Evolutionary conservation across 768 basidiomycete species (phyloP).

Genomic region (Cystofilobasidium capitatum): DNA sequence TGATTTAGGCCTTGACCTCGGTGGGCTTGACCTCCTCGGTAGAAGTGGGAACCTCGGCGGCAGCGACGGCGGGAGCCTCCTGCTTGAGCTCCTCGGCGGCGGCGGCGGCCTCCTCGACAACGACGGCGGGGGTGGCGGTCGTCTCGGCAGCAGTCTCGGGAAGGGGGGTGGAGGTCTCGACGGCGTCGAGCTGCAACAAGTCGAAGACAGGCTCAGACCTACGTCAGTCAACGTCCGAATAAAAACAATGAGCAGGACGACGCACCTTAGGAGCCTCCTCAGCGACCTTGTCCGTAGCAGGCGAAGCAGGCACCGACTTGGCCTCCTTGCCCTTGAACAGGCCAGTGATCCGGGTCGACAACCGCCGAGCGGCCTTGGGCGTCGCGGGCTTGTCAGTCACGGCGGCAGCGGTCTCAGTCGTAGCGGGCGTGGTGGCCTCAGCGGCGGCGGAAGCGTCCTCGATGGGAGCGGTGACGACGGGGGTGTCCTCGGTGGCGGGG

Average conservation of each 20-base stretch:
- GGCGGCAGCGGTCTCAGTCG: background rate
- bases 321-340: conserved; percentile 19
- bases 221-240: background rate
- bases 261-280: conserved; percentile 16
- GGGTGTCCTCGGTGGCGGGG: background rate
- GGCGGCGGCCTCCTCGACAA: background rate
- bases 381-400: conserved; percentile 17
- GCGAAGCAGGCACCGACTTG: conserved; percentile 13
- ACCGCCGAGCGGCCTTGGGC: conserved; percentile 21
- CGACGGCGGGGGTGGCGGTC: background rate
- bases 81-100: background rate
- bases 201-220: background rate
- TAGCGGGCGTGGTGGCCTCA: background rate
- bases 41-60: background rate
- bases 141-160: conserved; percentile 7
- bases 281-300: conserved; percentile 5
- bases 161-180: conserved; percentile 9
- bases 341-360: conserved; percentile 22
- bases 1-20: background rate
- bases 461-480: background rate
- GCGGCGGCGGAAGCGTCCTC: conserved; percentile 9
- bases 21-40: background rate
- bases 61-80: conserved; percentile 8
- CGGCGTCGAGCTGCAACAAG: conserved; percentile 13
- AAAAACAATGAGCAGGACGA: background rate